Evolutionary conservation across 2,329 filamentous ascomycete species (phyloP), one percentile per base, ranked within the genome.

Genomic region (Sporothrix humicola): DNA sequence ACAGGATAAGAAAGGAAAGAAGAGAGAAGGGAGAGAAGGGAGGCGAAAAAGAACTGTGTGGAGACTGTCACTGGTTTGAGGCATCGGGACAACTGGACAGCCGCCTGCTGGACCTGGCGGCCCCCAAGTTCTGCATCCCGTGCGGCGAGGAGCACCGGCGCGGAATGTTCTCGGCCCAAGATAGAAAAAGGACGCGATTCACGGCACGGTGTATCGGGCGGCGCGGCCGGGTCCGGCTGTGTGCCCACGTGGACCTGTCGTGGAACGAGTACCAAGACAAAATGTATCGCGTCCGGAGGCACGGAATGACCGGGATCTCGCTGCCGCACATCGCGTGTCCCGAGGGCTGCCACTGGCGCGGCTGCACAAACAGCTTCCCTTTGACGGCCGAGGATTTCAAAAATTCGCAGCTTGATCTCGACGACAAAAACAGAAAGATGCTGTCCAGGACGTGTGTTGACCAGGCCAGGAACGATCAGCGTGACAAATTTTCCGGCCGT

Each of bases 331-430:
- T 61, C 10, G 15, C 23, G 58, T 61, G 58, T 17, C 26, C 58
- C 50, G 50, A 52, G 50, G 50, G 50, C 37, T 61, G 26, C 58
- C 23, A 61, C 58, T 61, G 58, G 58, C 23, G 5, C 10, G 58
- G 58, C 58, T 37, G 58, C 58, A 37, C 23, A 12, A 61, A 61
- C 31, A 61, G 58, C 58, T 42, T 61, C 8, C 54, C 54, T n/a
- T 17, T 52, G n/a, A 52, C 50, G 50, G 50, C 50, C 50, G 50
- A 52, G 15, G 50, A 52, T 52, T 52, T 52, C 50, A 52, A 52
- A 52, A 52, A 52, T 52, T 15, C 50, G n/a, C 50, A 52, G n/a
- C 13, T 52, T 17, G 50, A 12, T 17, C 50, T 52, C 15, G 15
- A 48, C 10, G 46, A 48, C 46, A 48, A 15, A 52, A 17, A 15